Conservation (phyloP, 441 rosid genomes). For the Sinapis alba region DNA sequence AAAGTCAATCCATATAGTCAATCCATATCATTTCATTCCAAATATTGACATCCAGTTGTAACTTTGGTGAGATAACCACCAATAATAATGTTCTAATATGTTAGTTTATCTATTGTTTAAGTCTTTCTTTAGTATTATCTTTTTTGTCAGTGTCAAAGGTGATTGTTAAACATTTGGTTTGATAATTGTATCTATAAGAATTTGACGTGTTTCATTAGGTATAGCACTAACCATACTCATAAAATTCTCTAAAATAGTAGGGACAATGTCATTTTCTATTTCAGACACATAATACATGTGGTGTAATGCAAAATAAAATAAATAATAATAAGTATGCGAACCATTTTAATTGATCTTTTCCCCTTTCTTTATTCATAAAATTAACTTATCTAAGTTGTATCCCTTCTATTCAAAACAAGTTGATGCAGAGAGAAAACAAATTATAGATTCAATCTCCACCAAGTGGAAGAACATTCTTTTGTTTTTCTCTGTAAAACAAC, state of each 20-base stretch:
- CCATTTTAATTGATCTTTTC: too few relatives aligned
- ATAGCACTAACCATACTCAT: too few relatives aligned
- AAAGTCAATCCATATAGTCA: too few relatives aligned
- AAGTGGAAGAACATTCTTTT: constrained; percentile 1
- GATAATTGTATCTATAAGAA: too few relatives aligned
- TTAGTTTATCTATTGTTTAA: neutral
- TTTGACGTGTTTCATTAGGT: too few relatives aligned
- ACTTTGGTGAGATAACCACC: neutral
- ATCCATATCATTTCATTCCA: neutral
- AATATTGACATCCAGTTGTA: neutral
- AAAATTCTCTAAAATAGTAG: too few relatives aligned
- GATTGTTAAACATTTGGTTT: too few relatives aligned
- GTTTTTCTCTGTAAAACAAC: neutral
- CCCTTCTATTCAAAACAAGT: neutral
- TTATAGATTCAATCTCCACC: neutral
- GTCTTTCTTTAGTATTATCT: neutral
- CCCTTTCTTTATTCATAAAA: neutral
- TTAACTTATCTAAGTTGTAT: neutral
- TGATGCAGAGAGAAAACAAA: neutral
- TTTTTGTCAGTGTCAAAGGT: too few relatives aligned
- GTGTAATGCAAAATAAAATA: too few relatives aligned
- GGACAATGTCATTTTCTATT: too few relatives aligned
- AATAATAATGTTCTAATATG: neutral
- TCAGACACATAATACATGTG: too few relatives aligned
- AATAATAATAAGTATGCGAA: too few relatives aligned